Evolutionary conservation across 208 protist species (phyloP).

Genomic region (Sergeia podlipaevii): DNA sequence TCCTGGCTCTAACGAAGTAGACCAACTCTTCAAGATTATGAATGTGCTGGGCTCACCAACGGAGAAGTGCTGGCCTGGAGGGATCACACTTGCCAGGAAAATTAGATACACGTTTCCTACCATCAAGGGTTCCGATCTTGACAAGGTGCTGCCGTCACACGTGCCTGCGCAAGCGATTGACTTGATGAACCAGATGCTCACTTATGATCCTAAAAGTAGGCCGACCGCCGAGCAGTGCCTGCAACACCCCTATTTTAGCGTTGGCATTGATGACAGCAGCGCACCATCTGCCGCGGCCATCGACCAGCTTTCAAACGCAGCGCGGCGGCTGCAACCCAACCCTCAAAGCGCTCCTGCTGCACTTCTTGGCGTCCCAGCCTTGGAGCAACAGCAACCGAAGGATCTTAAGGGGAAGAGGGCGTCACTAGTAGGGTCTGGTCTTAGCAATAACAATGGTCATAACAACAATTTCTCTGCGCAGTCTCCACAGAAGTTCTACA

Average conservation of each 20-base stretch:
- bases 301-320: conserved; percentile 45
- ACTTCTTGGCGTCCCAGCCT: background rate
- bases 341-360: conserved; percentile 57
- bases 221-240: conserved; percentile 93
- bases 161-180: conserved; percentile 89
- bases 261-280: conserved; percentile 53
- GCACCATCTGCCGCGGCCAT: conserved; percentile 29
- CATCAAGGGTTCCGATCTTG: conserved; percentile 56
- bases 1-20: conserved; percentile 77
- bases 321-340: conserved; percentile 30
- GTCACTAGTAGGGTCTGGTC: no score
- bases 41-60: conserved; percentile 74
- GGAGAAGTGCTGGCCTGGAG: conserved; percentile 67
- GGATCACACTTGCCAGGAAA: conserved; percentile 66
- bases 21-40: conserved; percentile 84
- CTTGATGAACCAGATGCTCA: conserved; percentile 90
- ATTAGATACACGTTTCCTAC: conserved; percentile 77
- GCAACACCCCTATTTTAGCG: conserved; percentile 91
- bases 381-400: conserved; percentile 7
- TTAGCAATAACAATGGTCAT: no score
- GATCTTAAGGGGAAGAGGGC: no score
- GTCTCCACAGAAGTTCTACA: conserved; percentile 24
- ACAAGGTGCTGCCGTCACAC: conserved; percentile 63
- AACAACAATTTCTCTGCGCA: conserved; percentile 15
- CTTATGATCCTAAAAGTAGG: conserved; percentile 94